Evolutionary conservation across 257 asterid species (phyloP), one percentile per base, ranked within the genome.

Genomic region (Schizonepeta tenuifolia): DNA sequence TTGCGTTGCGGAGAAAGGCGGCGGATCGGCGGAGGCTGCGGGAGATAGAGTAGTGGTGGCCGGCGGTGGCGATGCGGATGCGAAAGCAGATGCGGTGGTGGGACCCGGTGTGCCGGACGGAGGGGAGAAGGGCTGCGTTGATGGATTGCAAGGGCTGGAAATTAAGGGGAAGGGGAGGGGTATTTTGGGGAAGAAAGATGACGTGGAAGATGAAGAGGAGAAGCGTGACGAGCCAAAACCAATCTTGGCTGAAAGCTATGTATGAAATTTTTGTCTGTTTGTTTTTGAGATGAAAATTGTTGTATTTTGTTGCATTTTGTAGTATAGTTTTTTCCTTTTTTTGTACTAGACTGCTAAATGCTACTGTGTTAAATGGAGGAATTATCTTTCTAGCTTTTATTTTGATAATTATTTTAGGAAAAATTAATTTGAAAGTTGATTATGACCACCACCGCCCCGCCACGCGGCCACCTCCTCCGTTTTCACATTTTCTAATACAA

Each of bases 61-160:
- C 3, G 85, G 89, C 60, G 83, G 65, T 9, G 86, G 70, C 13
- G 80, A 63, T 12, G 76, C 70, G 24, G 77, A 28, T 11, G 20
- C 7, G 71, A 40, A 51, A 67, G 71, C 10, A 77, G 80, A 74
- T 35, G 72, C 31, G 90, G 82, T 77, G 81, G 81, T 83, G 51
- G 91, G 62, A 0, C 51, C 79, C 2, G 71, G 28, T 22, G 4
- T 72, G 51, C 83, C 85, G 62, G 89, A 65, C n/a, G 67, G 77
- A 3, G 83, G 79, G 40, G 81, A 67, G 40, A 77, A 66, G 33
- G 80, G 88, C 15, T 90, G 97, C 70, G 86, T 86, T 6, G 97
- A 84, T 72, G 95, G 89, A 10, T 47, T 89, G 79, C 81, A 59
- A 69, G 96, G 96, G 47, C 38, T 89, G 88, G 85, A 73, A 70